These are phyloP conservation scores for Apiospora hydei DNA, from an alignment of 2,329 filamentous ascomycete species.

Conservation along the genomic window DNA sequence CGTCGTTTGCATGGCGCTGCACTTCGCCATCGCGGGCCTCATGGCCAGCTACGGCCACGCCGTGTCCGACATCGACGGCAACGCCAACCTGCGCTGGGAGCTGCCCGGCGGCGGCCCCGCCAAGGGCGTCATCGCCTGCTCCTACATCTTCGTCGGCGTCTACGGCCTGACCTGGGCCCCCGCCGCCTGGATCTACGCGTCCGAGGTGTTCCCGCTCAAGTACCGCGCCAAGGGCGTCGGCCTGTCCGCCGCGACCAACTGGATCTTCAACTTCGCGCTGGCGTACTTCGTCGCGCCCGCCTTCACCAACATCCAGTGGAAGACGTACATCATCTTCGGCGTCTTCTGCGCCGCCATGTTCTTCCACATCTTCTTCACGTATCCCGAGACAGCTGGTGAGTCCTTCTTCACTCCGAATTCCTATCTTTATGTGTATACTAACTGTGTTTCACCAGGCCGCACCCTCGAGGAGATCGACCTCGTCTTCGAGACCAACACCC, in stretches of 20 bases:
- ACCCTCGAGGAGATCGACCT: slow-evolving; percentile 59
- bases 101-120: slow-evolving; percentile 47
- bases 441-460: slow-evolving; percentile 37
- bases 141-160: slow-evolving; percentile 54
- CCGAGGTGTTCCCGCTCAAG: slow-evolving; percentile 39
- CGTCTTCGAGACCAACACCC: slow-evolving; percentile 53
- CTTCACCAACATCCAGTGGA: slow-evolving; percentile 32
- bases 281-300: slow-evolving; percentile 31
- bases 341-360: slow-evolving; percentile 43
- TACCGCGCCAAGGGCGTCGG: slow-evolving; percentile 35
- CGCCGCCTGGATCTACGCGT: slow-evolving; percentile 31
- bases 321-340: slow-evolving; percentile 51
- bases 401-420: no score
- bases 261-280: slow-evolving; percentile 37
- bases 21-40: slow-evolving; percentile 56
- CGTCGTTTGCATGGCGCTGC: slow-evolving; percentile 52
- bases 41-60: slow-evolving; percentile 57
- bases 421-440: no score
- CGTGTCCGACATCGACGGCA: slow-evolving; percentile 53
- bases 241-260: slow-evolving; percentile 35
- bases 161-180: slow-evolving; percentile 40
- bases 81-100: slow-evolving; percentile 54
- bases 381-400: slow-evolving; percentile 47
- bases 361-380: slow-evolving; percentile 35
- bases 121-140: slow-evolving; percentile 58